Evolutionary conservation across 257 asterid species (phyloP).

Genomic region (Petunia secreta): DNA sequence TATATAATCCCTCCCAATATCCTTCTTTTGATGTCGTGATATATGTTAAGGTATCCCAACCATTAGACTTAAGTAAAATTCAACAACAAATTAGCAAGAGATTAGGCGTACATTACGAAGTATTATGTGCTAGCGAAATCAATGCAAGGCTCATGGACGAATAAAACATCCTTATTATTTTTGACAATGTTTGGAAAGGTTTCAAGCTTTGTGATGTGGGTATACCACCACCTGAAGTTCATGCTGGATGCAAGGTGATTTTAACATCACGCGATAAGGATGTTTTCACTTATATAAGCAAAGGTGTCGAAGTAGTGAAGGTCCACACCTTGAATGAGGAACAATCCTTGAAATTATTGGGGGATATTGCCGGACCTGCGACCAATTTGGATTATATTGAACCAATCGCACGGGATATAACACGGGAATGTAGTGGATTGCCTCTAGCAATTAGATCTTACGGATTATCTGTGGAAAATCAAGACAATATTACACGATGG

Average conservation of each 20-base stretch:
- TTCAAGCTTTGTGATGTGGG: neutral
- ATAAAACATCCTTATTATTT: neutral
- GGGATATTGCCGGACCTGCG: neutral
- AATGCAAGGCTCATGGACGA: no score
- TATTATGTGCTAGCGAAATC: no score
- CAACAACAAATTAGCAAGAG: no score
- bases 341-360: neutral
- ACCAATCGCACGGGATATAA: conserved; percentile 11
- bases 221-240: neutral
- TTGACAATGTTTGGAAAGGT: neutral
- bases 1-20: no score
- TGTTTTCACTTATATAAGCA: neutral
- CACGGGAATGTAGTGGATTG: conserved; percentile 29
- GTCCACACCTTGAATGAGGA: neutral
- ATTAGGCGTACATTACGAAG: no score
- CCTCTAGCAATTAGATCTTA: conserved; percentile 23
- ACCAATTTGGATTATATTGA: neutral
- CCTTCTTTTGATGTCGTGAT: no score
- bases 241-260: neutral
- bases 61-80: no score
- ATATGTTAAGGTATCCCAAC: neutral
- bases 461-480: conserved; percentile 20
- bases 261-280: neutral
- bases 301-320: neutral
- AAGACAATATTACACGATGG: neutral